A percentile compares a stretch with the other conserved stretches of the same genome.
These are phyloP conservation scores for Hansenula lynferdii DNA, from an alignment of 1,139 yeast species.

Conservation along the genomic window DNA sequence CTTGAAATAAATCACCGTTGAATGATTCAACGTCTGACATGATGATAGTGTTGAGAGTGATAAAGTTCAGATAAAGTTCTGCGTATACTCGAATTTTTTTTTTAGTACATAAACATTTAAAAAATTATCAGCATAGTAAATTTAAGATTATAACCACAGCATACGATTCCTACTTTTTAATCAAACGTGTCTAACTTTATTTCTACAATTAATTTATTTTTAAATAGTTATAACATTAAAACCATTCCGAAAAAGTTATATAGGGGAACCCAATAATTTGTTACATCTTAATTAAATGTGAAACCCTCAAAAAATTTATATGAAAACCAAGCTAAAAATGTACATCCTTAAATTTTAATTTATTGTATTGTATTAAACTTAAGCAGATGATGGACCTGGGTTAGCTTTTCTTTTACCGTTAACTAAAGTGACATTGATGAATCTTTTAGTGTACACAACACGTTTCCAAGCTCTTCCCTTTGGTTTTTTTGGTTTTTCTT, in stretches of 20 bases:
- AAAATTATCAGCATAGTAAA: too few species aligned
- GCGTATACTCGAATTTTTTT: neutral
- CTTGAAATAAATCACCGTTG: slow-evolving; percentile 49
- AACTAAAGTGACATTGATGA: slow-evolving; percentile 95
- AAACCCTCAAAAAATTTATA: too few species aligned
- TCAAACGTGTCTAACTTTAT: too few species aligned
- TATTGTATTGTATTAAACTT: slow-evolving; percentile 4
- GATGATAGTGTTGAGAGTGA: too few species aligned
- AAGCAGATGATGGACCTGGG: slow-evolving; percentile 68
- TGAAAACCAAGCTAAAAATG: slow-evolving; percentile 2
- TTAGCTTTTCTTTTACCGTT: slow-evolving; percentile 99
- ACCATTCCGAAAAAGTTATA: slow-evolving; percentile 5
- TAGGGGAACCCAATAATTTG: neutral
- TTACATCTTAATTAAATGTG: neutral
- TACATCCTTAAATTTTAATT: slow-evolving; percentile 1
- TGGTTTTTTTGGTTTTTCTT: slow-evolving; percentile 79
- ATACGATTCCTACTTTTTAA: too few species aligned
- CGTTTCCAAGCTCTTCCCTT: slow-evolving; percentile 96
- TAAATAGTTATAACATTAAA: slow-evolving; percentile 13
- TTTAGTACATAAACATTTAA: neutral
- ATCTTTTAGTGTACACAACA: slow-evolving; percentile 98
- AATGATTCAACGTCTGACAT: slow-evolving; percentile 46
- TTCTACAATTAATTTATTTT: neutral
- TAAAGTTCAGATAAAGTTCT: neutral
- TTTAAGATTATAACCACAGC: too few species aligned